Conservation (phyloP, 257 asterid species). For the Solanum neorickii region DNA sequence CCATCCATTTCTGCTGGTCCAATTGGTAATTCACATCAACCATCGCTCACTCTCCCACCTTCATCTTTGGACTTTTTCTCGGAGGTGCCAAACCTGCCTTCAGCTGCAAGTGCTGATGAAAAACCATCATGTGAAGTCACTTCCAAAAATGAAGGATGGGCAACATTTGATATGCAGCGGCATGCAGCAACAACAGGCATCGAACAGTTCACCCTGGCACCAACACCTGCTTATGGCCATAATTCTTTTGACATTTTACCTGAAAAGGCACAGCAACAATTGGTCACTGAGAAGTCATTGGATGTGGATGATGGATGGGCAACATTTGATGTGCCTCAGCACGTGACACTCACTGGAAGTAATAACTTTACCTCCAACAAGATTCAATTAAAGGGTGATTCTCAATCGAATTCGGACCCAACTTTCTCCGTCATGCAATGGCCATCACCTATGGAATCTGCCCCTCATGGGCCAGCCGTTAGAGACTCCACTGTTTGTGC, state of each 20-base stretch:
- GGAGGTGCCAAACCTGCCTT: slow-evolving; percentile 23
- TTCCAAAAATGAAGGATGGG: slow-evolving; percentile 40
- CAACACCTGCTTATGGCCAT: slow-evolving; percentile 31
- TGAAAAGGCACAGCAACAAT: background rate
- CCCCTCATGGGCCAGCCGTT: slow-evolving; percentile 2
- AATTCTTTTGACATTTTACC: slow-evolving; percentile 15
- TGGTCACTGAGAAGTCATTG: background rate
- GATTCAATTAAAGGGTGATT: background rate
- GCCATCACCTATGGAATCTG: slow-evolving; percentile 9
- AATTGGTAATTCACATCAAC: slow-evolving; percentile 26
- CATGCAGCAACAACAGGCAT: slow-evolving; percentile 18
- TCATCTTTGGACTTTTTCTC: slow-evolving; percentile 41
- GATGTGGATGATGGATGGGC: slow-evolving; percentile 9
- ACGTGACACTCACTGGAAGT: background rate
- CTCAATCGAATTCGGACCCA: slow-evolving; percentile 19
- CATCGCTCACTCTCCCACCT: slow-evolving; percentile 18
- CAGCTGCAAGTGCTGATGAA: slow-evolving; percentile 19
- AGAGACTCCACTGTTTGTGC: slow-evolving; percentile 2
- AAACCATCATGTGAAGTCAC: background rate
- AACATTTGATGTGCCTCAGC: slow-evolving; percentile 4
- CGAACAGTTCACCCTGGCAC: slow-evolving; percentile 19
- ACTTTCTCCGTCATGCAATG: slow-evolving; percentile 11
- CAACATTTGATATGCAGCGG: slow-evolving; percentile 38
- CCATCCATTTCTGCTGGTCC: slow-evolving; percentile 28
- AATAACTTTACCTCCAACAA: background rate